Conservation (phyloP, 306 rosid genomes). For the Castanea crenata region DNA sequence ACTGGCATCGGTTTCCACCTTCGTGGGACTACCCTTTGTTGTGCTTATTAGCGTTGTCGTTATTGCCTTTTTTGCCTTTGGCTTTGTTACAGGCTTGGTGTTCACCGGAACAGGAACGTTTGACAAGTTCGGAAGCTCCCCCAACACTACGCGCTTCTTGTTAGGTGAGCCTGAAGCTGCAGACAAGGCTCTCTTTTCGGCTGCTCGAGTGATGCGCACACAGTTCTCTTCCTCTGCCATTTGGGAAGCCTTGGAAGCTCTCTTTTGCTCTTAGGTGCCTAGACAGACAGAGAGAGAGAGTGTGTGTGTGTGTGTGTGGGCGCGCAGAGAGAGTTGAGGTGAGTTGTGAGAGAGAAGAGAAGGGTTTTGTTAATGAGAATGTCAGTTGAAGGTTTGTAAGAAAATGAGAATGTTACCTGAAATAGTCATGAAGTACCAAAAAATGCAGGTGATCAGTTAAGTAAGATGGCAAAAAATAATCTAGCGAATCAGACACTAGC, state of each 20-base stretch:
- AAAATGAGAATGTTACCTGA: too few relatives aligned
- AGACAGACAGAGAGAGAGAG: background rate
- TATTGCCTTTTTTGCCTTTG: constrained; percentile 2
- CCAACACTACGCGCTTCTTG: constrained; percentile 68
- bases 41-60: background rate
- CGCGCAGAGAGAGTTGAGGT: background rate
- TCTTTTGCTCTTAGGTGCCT: background rate
- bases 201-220: constrained; percentile 51
- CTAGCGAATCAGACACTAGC: too few relatives aligned
- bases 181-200: constrained; percentile 52
- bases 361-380: background rate
- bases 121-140: constrained; percentile 52
- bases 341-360: constrained; percentile 7
- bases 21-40: background rate
- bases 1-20: background rate
- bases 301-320: background rate
- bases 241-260: background rate
- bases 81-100: constrained; percentile 15
- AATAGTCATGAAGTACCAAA: too few relatives aligned
- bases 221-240: constrained; percentile 24
- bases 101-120: constrained; percentile 13
- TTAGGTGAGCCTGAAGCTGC: constrained; percentile 23
- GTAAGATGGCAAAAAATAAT: too few relatives aligned
- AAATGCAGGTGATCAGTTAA: too few relatives aligned
- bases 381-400: too few relatives aligned